Conservation (phyloP, 176 grass and related monocot species). For the Oryza nivara region DNA sequence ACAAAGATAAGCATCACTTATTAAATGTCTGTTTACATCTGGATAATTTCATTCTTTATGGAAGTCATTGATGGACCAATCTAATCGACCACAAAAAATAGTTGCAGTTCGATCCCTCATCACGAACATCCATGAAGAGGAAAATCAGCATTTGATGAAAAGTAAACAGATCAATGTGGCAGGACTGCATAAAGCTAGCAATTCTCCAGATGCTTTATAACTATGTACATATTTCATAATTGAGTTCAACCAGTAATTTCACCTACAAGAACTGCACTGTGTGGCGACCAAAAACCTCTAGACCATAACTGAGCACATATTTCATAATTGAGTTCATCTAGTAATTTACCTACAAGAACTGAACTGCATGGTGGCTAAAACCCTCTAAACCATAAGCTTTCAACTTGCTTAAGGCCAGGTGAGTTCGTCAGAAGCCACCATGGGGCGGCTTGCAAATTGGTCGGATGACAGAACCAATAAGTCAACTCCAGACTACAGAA, state of each 20-base stretch:
- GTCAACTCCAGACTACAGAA: background rate
- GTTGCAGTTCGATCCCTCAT: background rate
- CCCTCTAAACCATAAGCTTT: background rate
- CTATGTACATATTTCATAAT: background rate
- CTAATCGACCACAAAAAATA: background rate
- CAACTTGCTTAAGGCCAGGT: slow-evolving; percentile 19
- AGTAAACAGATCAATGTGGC: background rate
- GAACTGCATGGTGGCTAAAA: background rate
- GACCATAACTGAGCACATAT: background rate
- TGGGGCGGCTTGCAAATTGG: background rate
- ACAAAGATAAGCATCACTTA: background rate
- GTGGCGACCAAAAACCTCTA: background rate
- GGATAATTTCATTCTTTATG: slow-evolving; percentile 20
- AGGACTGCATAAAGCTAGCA: background rate
- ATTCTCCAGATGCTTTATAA: background rate
- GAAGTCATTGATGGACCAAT: background rate
- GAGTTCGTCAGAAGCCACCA: slow-evolving; percentile 3
- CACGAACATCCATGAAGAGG: background rate
- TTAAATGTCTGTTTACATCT: slow-evolving; percentile 20
- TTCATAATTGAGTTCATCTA: background rate
- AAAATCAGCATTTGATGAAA: background rate
- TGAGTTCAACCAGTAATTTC: slow-evolving; percentile 7
- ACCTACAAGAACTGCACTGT: background rate
- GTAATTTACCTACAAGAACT: slow-evolving; percentile 21
- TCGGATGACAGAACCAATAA: background rate